Conservation (phyloP, 2,329 filamentous ascomycete species). For the Claviceps monticola region DNA sequence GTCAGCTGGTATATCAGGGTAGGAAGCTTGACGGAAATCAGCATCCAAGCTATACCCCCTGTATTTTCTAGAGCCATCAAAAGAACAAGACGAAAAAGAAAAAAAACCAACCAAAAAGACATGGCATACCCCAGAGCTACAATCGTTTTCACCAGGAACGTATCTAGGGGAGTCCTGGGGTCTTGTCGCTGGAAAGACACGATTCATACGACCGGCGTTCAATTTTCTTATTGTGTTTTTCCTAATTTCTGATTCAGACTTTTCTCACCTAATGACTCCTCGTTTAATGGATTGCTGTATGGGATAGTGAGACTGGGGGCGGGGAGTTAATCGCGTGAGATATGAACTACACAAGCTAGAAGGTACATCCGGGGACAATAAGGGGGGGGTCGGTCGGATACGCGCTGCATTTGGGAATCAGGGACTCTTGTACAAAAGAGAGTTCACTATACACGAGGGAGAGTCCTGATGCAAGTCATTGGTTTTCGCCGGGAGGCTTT, state of each 20-base stretch:
- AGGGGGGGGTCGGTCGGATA: background rate
- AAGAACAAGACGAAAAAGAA: background rate
- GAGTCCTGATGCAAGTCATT: background rate
- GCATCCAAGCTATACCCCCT: too few relatives aligned
- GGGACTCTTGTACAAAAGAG: background rate
- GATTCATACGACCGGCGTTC: background rate
- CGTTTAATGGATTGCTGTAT: background rate
- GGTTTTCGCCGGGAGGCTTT: background rate
- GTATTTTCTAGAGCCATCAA: background rate
- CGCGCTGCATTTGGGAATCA: background rate
- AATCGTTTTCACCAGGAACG: too few relatives aligned
- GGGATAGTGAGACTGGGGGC: background rate
- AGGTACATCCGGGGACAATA: background rate
- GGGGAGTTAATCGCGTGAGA: background rate
- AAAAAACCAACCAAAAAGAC: background rate
- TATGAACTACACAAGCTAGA: background rate
- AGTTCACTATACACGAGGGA: background rate
- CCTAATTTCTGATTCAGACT: too few relatives aligned
- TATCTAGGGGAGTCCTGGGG: too few relatives aligned
- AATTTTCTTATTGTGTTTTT: too few relatives aligned
- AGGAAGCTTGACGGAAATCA: too few relatives aligned
- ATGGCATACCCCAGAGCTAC: background rate
- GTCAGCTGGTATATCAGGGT: background rate
- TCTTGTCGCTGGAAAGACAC: too few relatives aligned
- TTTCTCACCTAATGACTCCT: background rate